phyloP scores from a whole-genome alignment of 805 yeast genomes.

The Metschnikowia anglica region DNA sequence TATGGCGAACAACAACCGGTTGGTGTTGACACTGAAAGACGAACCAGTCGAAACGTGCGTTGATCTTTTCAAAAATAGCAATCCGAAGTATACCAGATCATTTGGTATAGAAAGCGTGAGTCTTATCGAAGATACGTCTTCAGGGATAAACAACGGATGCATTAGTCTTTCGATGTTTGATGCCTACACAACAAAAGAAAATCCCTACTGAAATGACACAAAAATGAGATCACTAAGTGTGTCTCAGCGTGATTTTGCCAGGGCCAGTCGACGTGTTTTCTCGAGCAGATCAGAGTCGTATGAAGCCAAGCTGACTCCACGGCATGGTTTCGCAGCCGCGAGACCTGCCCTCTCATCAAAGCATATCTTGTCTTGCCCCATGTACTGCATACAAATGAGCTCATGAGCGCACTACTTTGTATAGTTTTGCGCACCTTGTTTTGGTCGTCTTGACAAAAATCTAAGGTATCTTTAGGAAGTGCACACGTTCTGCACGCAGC shows the following conservation, averaged over 20 bases:
- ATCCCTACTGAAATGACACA: conserved; percentile 24
- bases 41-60: conserved; percentile 9
- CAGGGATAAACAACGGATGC: conserved; percentile 42
- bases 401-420: not conserved
- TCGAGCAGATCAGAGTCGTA: not conserved
- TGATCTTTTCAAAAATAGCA: conserved; percentile 15
- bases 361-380: not conserved
- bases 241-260: no score
- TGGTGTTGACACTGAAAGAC: conserved; percentile 21
- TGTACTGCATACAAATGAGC: not conserved
- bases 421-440: not conserved
- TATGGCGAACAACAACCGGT: conserved; percentile 28
- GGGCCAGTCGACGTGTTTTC: no score
- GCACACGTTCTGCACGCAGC: conserved; percentile 7
- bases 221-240: no score
- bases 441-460: not conserved
- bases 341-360: not conserved
- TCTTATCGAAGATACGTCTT: conserved; percentile 37
- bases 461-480: not conserved
- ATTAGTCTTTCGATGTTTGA: conserved; percentile 42
- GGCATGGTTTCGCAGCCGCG: not conserved
- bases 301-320: not conserved
- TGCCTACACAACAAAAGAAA: conserved; percentile 42
- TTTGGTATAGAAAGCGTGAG: conserved; percentile 38
- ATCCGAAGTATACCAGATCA: conserved; percentile 14